phyloP scores from a whole-genome alignment of 179 eudicot genomes.

The Drosera spatulata region DNA sequence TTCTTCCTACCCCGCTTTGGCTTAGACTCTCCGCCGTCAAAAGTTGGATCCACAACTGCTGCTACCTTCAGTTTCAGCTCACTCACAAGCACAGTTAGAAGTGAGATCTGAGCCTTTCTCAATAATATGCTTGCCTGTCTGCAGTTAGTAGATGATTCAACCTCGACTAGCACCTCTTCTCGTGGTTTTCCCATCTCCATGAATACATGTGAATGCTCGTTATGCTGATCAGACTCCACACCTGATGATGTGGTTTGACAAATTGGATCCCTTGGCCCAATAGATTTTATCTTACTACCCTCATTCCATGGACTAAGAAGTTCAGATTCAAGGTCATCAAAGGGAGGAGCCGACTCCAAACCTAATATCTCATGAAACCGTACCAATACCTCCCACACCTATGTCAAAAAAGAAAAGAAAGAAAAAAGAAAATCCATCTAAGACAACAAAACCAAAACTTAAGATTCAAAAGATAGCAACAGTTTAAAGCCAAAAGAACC shows the following conservation, averaged over 20 bases:
- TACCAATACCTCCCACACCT: constrained; percentile 57
- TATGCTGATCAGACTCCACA: constrained; percentile 19
- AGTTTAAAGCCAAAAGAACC: constrained; percentile 24
- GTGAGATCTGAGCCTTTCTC: constrained; percentile 48
- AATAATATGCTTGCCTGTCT: constrained; percentile 39
- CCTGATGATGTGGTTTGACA: constrained; percentile 18
- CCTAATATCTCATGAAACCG: constrained; percentile 61
- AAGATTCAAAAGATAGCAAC: not conserved
- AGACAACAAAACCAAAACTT: not conserved
- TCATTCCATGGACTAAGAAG: constrained; percentile 74
- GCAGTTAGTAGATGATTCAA: constrained; percentile 14
- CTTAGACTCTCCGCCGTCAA: constrained; percentile 63
- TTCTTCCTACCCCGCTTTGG: constrained; percentile 70
- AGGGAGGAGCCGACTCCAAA: constrained; percentile 40
- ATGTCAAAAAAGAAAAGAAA: constrained; percentile 4
- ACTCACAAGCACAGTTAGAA: constrained; percentile 66
- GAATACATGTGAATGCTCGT: constrained; percentile 16
- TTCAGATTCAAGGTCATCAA: constrained; percentile 65
- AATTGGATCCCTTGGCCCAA: constrained; percentile 17
- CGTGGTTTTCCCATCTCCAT: constrained; percentile 16
- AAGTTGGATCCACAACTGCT: constrained; percentile 62
- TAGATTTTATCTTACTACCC: constrained; percentile 21
- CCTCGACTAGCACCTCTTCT: constrained; percentile 20
- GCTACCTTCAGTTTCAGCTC: constrained; percentile 70
- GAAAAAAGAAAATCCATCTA: not conserved